These are phyloP conservation scores for Phalaenopsis aphrodite DNA, from an alignment of 106 monocot species.

Conservation along the genomic window DNA sequence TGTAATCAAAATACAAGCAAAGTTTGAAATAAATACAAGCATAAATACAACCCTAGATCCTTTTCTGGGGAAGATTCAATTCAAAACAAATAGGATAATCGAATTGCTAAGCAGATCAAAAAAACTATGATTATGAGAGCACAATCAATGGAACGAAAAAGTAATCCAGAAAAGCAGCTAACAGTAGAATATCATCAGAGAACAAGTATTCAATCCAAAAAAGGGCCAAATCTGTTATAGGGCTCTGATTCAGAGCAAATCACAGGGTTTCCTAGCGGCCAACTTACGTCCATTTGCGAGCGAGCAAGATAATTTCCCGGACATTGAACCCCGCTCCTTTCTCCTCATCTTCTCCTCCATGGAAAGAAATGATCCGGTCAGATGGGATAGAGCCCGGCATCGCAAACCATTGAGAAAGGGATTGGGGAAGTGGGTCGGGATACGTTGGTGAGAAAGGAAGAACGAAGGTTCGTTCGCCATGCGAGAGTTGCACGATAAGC, in stretches of 20 bases:
- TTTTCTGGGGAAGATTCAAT: not conserved
- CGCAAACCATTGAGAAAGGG: constrained; percentile 9
- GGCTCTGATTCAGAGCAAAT: not conserved
- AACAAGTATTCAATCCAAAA: not conserved
- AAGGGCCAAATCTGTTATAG: not conserved
- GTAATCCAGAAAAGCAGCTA: not conserved
- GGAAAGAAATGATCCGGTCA: not conserved
- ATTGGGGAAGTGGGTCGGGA: constrained; percentile 9
- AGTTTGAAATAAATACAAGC: not conserved
- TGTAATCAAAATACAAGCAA: not conserved
- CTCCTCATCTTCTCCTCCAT: constrained; percentile 12
- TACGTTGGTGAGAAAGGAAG: not conserved
- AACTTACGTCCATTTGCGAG: constrained; percentile 15
- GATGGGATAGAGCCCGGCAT: constrained; percentile 3
- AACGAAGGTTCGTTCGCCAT: constrained; percentile 13
- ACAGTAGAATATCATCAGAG: not conserved
- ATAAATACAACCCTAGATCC: not conserved
- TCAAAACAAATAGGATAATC: not conserved
- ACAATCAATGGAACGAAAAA: not conserved
- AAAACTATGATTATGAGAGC: not conserved
- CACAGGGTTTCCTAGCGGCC: not conserved
- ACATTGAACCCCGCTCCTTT: not conserved
- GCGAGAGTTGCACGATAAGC: constrained; percentile 46
- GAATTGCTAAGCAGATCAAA: not conserved
- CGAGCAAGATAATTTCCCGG: not conserved